These are phyloP conservation scores for Naematelia encephala DNA, from an alignment of 768 basidiomycete species.

Conservation along the genomic window DNA sequence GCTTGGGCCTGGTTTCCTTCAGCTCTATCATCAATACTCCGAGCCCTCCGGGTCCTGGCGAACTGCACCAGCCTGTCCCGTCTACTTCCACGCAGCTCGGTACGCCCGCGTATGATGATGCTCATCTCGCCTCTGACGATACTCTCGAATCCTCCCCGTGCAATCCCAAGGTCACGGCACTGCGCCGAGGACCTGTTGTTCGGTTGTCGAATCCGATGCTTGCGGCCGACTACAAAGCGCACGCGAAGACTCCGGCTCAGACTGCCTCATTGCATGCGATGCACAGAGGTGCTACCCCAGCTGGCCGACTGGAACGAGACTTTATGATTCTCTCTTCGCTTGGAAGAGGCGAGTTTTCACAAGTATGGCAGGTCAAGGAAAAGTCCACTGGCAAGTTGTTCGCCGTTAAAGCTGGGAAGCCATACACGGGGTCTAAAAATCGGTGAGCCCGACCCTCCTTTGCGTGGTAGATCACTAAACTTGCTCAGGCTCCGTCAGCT, in stretches of 20 bases:
- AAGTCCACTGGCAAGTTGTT: slow-evolving; percentile 54
- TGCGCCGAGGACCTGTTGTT: slow-evolving; percentile 33
- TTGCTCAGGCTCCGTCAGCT: slow-evolving; percentile 61
- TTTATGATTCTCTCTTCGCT: slow-evolving; percentile 76
- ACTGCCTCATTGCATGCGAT: neutral
- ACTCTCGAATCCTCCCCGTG: neutral
- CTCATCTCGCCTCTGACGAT: neutral
- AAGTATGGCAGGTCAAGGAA: slow-evolving; percentile 68
- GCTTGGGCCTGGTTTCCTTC: slow-evolving; percentile 7
- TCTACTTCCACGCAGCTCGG: neutral
- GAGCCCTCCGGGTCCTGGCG: slow-evolving; percentile 16
- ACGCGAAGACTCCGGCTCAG: neutral
- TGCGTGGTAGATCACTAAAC: neutral
- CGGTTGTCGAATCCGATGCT: slow-evolving; percentile 48
- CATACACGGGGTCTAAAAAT: slow-evolving; percentile 85
- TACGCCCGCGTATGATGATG: too few relatives aligned
- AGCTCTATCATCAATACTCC: slow-evolving; percentile 29
- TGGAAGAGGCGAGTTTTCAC: slow-evolving; percentile 89
- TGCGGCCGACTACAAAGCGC: slow-evolving; percentile 36
- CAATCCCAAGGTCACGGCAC: slow-evolving; percentile 10
- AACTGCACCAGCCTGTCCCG: slow-evolving; percentile 23
- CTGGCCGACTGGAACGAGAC: slow-evolving; percentile 63
- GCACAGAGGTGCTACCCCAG: neutral
- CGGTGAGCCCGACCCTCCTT: slow-evolving; percentile 59
- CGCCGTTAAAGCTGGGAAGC: slow-evolving; percentile 81